Evolutionary conservation across 2,329 filamentous ascomycete species (phyloP), one percentile per base, ranked within the genome.

Genomic region (Scolecobasidium constrictum): DNA sequence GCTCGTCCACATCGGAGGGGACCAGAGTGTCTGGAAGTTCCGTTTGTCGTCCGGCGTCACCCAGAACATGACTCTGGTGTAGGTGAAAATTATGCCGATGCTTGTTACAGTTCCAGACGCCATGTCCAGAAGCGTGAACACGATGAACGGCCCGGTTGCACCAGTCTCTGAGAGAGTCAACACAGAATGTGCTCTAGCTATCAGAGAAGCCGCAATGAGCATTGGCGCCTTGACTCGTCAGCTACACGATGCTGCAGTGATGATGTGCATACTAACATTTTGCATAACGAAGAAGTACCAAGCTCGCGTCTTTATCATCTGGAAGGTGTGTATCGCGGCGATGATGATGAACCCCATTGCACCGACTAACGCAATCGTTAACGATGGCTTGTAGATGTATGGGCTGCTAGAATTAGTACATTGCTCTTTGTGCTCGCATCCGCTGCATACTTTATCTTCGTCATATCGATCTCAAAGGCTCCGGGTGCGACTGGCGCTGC

Each of bases 21-120:
- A 3, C 20, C 20, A 9, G 5, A 44, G 42, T 4, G 35, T 44
- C 5, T 41, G 9, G 16, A 22, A 16, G 16, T 44, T 44, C 6
- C 42, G 19, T 22, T 22, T 26, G 16, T 44, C 42, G 17, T 44
- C 36, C 3, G 42, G 42, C 17, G 42, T 44, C 4, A 42, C 40
- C 42, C 42, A 44, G 35, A 34, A 44, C 23, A 44, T 39, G 22
- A 44, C 18, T 16, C 42, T 18, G 4, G 42, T 44, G 16, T 36
- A 33, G 11, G 42, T 44, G 23, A 44, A 44, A 16, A 44, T 44
- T 5, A 26, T 44, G 9, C 19, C 42, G 31, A 44, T 22, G 2
- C 23, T 34, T 7, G 31, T 1, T 5, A 44, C 6, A 4, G 42
- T 35, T 11, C 28, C 28, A 11, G 16, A 34, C 4, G 36, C 36